Conservation (phyloP, 192 early-diverging fungal species). For the Geosiphon pyriformis region DNA sequence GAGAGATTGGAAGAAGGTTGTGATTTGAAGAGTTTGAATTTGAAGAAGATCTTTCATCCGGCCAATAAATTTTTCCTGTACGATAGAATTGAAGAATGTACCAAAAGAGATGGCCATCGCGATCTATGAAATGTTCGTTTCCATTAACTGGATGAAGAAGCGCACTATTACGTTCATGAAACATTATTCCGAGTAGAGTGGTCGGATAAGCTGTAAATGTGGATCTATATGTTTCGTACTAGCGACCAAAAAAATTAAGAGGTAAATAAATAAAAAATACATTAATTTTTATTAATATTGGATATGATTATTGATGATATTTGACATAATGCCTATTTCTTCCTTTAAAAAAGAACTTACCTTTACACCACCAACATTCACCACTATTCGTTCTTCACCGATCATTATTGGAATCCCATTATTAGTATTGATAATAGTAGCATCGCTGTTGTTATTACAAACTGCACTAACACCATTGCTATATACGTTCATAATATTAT, state of each 20-base stretch:
- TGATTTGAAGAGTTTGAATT: background rate
- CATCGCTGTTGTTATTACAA: too few relatives aligned
- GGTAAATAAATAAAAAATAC: background rate
- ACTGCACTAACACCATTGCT: too few relatives aligned
- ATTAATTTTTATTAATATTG: background rate
- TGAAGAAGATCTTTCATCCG: background rate
- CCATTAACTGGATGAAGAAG: background rate
- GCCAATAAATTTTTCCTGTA: background rate
- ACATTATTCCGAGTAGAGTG: slow-evolving; percentile 3
- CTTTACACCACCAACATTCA: background rate
- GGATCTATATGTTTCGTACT: slow-evolving; percentile 6
- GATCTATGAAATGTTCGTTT: background rate
- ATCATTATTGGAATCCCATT: too few relatives aligned
- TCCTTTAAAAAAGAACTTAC: background rate
- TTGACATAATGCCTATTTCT: background rate
- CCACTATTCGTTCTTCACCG: background rate
- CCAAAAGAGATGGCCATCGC: slow-evolving; percentile 1
- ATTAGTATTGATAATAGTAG: too few relatives aligned
- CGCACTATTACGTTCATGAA: background rate
- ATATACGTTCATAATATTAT: too few relatives aligned
- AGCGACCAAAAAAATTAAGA: background rate
- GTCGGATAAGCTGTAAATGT: background rate
- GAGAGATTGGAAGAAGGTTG: background rate
- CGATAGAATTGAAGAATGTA: slow-evolving; percentile 7
- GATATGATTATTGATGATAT: background rate